phyloP scores from a whole-genome alignment of 768 basidiomycete genomes.

The Ephemerocybe angulata region DNA sequence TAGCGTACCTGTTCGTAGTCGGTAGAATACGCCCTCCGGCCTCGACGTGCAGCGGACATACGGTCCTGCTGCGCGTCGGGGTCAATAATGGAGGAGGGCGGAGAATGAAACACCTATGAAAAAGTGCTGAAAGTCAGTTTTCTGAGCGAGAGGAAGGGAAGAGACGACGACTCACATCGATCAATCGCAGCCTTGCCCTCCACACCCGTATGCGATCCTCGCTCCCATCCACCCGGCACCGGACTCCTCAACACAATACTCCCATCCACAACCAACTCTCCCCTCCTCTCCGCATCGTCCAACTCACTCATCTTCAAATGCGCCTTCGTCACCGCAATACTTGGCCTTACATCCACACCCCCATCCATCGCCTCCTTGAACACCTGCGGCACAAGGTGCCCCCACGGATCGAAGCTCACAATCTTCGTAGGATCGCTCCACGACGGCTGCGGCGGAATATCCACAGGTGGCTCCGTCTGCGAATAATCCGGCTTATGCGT shows the following conservation, averaged over 20 bases:
- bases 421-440: slow-evolving; percentile 82
- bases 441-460: slow-evolving; percentile 67
- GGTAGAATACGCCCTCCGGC: too few relatives aligned
- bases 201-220: slow-evolving; percentile 68
- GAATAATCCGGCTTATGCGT: slow-evolving; percentile 80
- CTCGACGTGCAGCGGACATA: too few relatives aligned
- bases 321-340: slow-evolving; percentile 88
- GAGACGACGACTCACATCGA: too few relatives aligned
- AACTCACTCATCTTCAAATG: slow-evolving; percentile 95
- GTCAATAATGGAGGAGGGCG: too few relatives aligned
- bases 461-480: slow-evolving; percentile 80
- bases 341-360: slow-evolving; percentile 84
- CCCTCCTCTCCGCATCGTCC: slow-evolving; percentile 73
- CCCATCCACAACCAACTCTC: slow-evolving; percentile 75
- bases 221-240: slow-evolving; percentile 64
- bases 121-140: too few relatives aligned
- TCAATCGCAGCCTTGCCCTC: too few relatives aligned
- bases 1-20: too few relatives aligned
- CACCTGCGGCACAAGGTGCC: slow-evolving; percentile 76
- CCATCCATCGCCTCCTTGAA: slow-evolving; percentile 61
- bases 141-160: too few relatives aligned
- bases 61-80: too few relatives aligned
- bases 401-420: slow-evolving; percentile 92
- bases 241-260: slow-evolving; percentile 72
- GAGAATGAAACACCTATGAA: too few relatives aligned